These are phyloP conservation scores for Tolypocladium amazonense DNA, from an alignment of 2,329 filamentous ascomycete species.

Conservation along the genomic window DNA sequence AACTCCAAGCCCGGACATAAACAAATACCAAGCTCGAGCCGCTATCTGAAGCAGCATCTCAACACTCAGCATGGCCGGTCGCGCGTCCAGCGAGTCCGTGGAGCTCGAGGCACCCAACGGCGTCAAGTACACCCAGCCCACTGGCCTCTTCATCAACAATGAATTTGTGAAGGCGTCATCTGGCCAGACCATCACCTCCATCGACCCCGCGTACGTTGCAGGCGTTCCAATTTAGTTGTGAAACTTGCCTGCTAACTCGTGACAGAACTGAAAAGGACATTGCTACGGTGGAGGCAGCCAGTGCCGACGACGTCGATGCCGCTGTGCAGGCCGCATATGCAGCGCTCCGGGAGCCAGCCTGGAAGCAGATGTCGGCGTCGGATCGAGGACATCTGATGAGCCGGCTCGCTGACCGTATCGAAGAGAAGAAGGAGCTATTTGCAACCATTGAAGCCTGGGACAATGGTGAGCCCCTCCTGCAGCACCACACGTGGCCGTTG, in stretches of 20 bases:
- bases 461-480: constrained; percentile 42
- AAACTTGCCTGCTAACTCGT: constrained; percentile 13
- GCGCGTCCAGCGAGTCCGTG: neutral
- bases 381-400: constrained; percentile 60
- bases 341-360: constrained; percentile 56
- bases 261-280: constrained; percentile 21
- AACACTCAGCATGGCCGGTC: neutral
- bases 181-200: constrained; percentile 44
- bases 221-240: neutral
- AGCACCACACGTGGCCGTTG: neutral
- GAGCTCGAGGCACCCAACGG: constrained; percentile 42
- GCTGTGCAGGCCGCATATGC: constrained; percentile 41
- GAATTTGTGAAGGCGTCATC: constrained; percentile 54
- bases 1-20: neutral
- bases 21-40: neutral
- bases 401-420: constrained; percentile 61
- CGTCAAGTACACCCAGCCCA: constrained; percentile 53
- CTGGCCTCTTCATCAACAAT: constrained; percentile 69
- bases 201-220: constrained; percentile 37
- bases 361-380: constrained; percentile 56
- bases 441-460: constrained; percentile 66
- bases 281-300: constrained; percentile 19
- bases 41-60: neutral
- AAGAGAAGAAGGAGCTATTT: constrained; percentile 43
- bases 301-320: constrained; percentile 17